Evolutionary conservation across 495 filamentous ascomycete genomes (phyloP).

Genomic region (Penicillium crystallinum): DNA sequence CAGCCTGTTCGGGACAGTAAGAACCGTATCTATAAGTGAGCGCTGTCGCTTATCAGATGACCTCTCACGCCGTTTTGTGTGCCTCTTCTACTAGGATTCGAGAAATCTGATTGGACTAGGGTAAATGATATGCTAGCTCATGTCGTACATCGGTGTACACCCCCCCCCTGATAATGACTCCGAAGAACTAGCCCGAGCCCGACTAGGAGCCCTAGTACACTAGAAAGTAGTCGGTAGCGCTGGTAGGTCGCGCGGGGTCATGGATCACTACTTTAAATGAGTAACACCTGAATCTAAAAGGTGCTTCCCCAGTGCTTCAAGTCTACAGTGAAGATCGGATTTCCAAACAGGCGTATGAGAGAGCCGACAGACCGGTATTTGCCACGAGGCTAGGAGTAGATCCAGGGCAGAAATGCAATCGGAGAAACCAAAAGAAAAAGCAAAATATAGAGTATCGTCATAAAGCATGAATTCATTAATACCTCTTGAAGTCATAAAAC

Average conservation of each 20-base stretch:
- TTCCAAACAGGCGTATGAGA: not conserved
- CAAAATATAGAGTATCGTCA: slow-evolving; percentile 1
- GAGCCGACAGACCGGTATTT: not conserved
- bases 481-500: slow-evolving; percentile 18
- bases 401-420: not conserved
- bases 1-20: slow-evolving; percentile 1
- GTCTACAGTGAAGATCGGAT: not conserved
- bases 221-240: not conserved
- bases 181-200: not conserved
- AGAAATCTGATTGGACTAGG: not conserved
- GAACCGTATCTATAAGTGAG: not conserved
- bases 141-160: not conserved
- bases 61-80: too few relatives aligned
- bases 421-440: not conserved
- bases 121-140: not conserved
- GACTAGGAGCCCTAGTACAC: not conserved
- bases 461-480: slow-evolving; percentile 2
- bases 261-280: not conserved
- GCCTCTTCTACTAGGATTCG: not conserved
- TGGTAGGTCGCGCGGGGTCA: slow-evolving; percentile 6
- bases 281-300: not conserved
- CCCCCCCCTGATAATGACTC: not conserved
- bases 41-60: slow-evolving; percentile 5
- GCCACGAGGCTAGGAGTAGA: not conserved
- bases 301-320: not conserved